Base-by-base conservation (phyloP, 768 basidiomycete genomes). In the Lentinula lateritia region DNA sequence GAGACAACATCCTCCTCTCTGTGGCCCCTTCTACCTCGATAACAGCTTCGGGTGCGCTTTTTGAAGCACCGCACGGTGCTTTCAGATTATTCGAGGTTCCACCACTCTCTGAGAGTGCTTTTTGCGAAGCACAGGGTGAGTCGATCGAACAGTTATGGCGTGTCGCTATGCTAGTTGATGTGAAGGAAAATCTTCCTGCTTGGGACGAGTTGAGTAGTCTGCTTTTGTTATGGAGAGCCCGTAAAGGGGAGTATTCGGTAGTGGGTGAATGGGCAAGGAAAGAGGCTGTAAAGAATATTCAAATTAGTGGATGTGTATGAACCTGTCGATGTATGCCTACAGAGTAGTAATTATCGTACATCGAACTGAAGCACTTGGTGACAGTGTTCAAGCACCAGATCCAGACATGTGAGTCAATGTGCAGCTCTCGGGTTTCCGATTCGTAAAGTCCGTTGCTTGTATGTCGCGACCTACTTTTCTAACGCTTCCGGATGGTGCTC, bases 181-280 rank as follows among this genome's bases (percentile, higher is more conserved):
- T 13, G 6, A 62, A 71, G 1, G 61, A 65, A n/a, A 74, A 67
- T 23, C 43, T 66, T 1, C 50, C 43, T 12, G 69, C 73, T 13
- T 89, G 88, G 87, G 79, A 78, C 61, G 69, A 70, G 16, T 67
- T 91, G 61, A 86, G 82, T 2, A 71, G 72, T 39, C 75, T 86
- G 61, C 53, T 89, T 63, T 67, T 91, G 41, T 58, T 85, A 6
- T 88, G 85, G 86, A 77, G 83, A 63, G 72, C 78, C 0, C 62
- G 82, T 9, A 73, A 70, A 2, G 83, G 82, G 3, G 73, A 76
- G 20, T 70, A 66, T 3, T 73, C 70, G 53, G 61, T 59, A 23
- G 67, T 78, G 1, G 80, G 81, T 5, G 84, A 87, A 63, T 89
- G 87, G 87, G 81, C 76, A n/a, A 74, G 87, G 34, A 67, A n/a